Evolutionary conservation across 164 flowering plant genomes (phyloP), one percentile per base, ranked within the genome.

Genomic region (Kingdonia uniflora): DNA sequence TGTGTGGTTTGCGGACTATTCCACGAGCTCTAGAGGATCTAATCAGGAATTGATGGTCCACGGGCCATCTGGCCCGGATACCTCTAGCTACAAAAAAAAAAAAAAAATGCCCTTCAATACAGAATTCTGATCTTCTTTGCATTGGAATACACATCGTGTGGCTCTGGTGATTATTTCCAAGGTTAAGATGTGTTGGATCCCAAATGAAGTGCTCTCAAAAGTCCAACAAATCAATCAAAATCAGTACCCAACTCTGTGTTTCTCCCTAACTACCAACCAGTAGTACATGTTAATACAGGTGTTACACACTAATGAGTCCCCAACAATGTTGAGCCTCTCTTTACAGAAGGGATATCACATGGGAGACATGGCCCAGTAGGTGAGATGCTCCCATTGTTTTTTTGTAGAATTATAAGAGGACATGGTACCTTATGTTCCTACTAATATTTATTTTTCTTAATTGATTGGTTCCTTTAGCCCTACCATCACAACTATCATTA

Each of bases 331-430:
- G 38, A 54, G 56, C 51, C 23, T 37, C 59, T 43, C 78, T 78
- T 78, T 76, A 76, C 80, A 74, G 75, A 71, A 68, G 66, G 72
- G 70, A 69, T 68, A 6, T 59, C 77, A 76, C 76, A 76, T 76
- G 57, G 78, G 69, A 56, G 19, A 4, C 12, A 40, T 64, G 61
- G 51, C 47, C 57, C 42, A 38, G 44, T 42, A 42, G 60, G n/a
- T 42, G 22, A 43, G 61, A 24, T 56, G 51, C 65, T 48, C 42
- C 24, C 24, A 11, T 45, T 45, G 12, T 26, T 35, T 21, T 35
- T 0, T 8, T 1, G 19, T 6, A 52, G 26, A 38, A 21, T 19
- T 39, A 53, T 23, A n/a, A n/a, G 56, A n/a, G 46, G 35, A 4
- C 56, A 22, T 39, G 19, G 44, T 23, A 53, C 11, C 38, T 26